Conservation (phyloP, 176 grass and related monocot species). For the Tillandsia fasciculata region DNA sequence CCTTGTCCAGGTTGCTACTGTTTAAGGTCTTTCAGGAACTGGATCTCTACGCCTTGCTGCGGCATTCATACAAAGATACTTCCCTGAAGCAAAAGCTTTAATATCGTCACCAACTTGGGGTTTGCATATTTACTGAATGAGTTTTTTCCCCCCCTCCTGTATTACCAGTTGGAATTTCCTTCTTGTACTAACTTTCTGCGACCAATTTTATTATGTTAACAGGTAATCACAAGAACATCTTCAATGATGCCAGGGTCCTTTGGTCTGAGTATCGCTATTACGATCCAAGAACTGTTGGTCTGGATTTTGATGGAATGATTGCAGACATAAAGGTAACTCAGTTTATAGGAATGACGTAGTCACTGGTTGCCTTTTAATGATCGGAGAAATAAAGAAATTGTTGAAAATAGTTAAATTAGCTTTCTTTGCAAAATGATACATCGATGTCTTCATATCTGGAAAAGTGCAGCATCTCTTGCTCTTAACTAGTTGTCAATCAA, state of each 20-base stretch:
- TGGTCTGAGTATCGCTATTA: conserved; percentile 98
- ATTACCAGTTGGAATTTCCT: background rate
- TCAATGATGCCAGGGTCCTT: conserved; percentile 92
- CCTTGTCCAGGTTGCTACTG: conserved; percentile 64
- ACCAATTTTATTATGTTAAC: conserved; percentile 20
- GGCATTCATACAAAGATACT: conserved; percentile 98
- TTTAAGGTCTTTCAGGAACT: conserved; percentile 88
- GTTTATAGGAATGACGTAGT: background rate
- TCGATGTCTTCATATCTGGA: background rate
- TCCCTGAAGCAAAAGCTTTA: conserved; percentile 74
- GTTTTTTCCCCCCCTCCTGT: background rate
- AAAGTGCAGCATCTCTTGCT: conserved; percentile 6
- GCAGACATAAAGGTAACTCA: conserved; percentile 72
- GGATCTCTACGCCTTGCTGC: conserved; percentile 81
- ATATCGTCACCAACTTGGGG: conserved; percentile 97
- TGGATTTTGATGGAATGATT: conserved; percentile 98
- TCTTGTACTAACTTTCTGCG: background rate
- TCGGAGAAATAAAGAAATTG: too few species aligned
- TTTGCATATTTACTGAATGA: conserved; percentile 18
- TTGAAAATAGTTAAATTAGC: too few species aligned
- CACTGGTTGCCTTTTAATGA: background rate
- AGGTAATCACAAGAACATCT: conserved; percentile 99
- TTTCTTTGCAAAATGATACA: too few species aligned
- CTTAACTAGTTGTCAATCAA: background rate
- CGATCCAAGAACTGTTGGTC: conserved; percentile 88